Conservation (phyloP, 345 rosid species). For the Syzygium oleosum region DNA sequence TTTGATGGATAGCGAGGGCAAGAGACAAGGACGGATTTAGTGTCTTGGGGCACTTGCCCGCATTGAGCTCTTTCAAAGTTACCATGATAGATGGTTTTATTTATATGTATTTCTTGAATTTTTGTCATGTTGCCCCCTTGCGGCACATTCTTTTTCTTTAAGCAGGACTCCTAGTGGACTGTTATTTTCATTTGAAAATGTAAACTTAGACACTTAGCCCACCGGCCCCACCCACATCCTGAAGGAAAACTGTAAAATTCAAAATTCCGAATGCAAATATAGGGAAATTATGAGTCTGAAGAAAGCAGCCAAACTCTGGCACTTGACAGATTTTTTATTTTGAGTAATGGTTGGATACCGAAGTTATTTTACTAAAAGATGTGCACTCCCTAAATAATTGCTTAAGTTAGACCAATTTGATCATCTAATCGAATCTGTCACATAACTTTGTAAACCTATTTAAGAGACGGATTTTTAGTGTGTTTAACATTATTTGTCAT, state of each 20-base stretch:
- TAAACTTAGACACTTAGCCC: no score
- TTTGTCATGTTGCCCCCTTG: not conserved
- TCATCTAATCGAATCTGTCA: not conserved
- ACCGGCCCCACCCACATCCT: not conserved
- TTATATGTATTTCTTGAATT: not conserved
- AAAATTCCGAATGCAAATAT: not conserved
- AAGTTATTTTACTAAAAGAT: not conserved
- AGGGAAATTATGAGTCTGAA: not conserved
- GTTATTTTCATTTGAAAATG: no score
- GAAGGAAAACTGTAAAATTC: not conserved
- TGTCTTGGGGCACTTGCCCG: not conserved
- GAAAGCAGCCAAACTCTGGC: not conserved
- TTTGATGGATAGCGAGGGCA: not conserved
- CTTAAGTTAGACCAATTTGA: not conserved
- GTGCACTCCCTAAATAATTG: not conserved
- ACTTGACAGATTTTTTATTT: not conserved
- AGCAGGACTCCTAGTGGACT: not conserved
- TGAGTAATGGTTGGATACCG: not conserved
- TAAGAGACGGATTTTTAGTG: not conserved
- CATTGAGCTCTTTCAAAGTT: not conserved
- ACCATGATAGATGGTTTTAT: not conserved
- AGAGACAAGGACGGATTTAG: not conserved
- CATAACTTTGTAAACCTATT: not conserved
- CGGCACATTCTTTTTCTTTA: not conserved
- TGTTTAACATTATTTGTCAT: not conserved